Base-by-base conservation (phyloP, 495 filamentous ascomycete genomes). In the Podospora bellae-mahoneyi region DNA sequence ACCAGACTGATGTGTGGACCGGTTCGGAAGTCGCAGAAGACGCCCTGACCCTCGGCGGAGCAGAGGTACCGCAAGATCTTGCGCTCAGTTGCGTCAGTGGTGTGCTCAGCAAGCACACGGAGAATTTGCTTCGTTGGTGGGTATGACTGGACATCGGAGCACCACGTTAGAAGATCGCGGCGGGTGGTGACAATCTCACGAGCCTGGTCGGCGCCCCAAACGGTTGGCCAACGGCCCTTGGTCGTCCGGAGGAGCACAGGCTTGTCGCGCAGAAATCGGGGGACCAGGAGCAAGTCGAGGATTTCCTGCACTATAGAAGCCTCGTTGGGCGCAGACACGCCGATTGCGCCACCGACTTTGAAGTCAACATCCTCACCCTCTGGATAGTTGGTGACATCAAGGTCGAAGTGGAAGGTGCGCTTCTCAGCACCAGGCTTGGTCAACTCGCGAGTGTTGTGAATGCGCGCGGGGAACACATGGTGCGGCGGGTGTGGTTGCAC, bases 401-500 rank as follows among this genome's bases (percentile, higher is more conserved):
- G 86, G 69, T 97, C 95, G 72, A 97, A 97, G 76, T 99, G 95
- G 78, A 92, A 97, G 0, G 95, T 99, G 57, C 94, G 84, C 84
- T 98, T 98, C 81, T 94, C 91, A 13, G 95, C 95, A n/a, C 94
- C 94, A n/a, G 84, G 81, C 69, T 87, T 89, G 1, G 95, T 99
- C 66, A 99, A 79, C 77, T 97, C 93, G 30, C 95, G 90, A 1
- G 92, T 87, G 73, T 86, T 86, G 76, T 91, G 87, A 56, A 99
- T 85, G 67, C 87, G 91, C 26, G 94, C 93, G 9, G 92, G 89
- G 78, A 90, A 95, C 60, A 99, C 94, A 64, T 92, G 84, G 76
- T 96, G 92, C 1, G 95, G 95, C 53, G 91, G 92, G 74, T 99
- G 95, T n/a, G 95, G 95, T 71, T 95, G 91, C 63, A 98, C 93